Evolutionary conservation across 2,329 filamentous ascomycete genomes (phyloP).

Genomic region (Colletotrichum ledebouriae): DNA sequence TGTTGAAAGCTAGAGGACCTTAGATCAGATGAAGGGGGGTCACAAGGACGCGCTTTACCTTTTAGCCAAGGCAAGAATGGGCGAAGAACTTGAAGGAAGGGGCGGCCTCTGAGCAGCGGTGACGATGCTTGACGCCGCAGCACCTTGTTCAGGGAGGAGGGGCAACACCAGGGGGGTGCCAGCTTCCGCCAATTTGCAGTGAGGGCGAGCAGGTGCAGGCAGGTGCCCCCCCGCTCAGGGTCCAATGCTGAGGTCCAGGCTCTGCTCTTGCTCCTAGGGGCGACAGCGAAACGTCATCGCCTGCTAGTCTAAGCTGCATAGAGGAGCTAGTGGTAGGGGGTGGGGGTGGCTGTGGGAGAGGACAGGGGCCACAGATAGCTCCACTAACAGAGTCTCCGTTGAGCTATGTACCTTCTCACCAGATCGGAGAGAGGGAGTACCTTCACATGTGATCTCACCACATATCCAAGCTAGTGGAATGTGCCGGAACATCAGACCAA

Average conservation of each 20-base stretch:
- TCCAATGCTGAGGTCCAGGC: conserved; percentile 9
- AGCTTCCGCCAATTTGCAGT: not conserved
- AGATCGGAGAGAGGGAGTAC: not conserved
- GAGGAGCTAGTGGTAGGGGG: conserved; percentile 33
- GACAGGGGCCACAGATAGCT: not conserved
- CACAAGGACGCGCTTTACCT: conserved; percentile 39
- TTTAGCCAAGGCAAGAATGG: conserved; percentile 22
- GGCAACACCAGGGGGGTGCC: conserved; percentile 7
- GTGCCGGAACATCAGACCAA: conserved; percentile 31
- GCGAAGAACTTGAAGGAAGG: not conserved
- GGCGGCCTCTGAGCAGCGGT: conserved; percentile 35
- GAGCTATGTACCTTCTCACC: conserved; percentile 15
- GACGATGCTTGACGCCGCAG: conserved; percentile 36
- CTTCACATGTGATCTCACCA: conserved; percentile 24
- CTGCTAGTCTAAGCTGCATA: conserved; percentile 6
- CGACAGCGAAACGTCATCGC: conserved; percentile 39
- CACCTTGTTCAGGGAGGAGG: conserved; percentile 30
- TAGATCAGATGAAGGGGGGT: conserved; percentile 39
- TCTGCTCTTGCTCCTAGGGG: conserved; percentile 8
- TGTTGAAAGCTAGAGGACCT: not conserved
- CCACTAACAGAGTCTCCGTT: conserved; percentile 12
- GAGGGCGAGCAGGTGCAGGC: conserved; percentile 27
- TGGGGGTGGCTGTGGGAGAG: conserved; percentile 29
- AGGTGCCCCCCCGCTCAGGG: conserved; percentile 22
- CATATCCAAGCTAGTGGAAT: conserved; percentile 28